phyloP scores from a whole-genome alignment of 2,329 filamentous ascomycete genomes.

The Penicillium psychrosexuale region DNA sequence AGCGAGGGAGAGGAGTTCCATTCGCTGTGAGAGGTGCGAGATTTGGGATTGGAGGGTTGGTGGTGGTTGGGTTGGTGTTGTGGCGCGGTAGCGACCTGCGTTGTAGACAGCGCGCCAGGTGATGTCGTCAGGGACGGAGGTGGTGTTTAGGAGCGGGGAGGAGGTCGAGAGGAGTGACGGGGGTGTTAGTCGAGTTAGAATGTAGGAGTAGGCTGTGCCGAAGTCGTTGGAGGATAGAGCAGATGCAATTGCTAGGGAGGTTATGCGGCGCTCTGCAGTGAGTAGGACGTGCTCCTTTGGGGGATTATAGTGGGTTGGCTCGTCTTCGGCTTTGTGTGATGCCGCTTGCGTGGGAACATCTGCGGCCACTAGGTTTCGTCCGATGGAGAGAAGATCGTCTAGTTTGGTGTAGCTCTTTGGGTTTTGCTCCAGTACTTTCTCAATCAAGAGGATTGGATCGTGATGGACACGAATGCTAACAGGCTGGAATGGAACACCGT shows the following conservation, averaged over 20 bases:
- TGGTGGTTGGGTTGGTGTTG: conserved; percentile 26
- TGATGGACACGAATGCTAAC: conserved; percentile 63
- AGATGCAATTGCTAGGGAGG: conserved; percentile 45
- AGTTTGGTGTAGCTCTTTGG: conserved; percentile 60
- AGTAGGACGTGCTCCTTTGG: conserved; percentile 29
- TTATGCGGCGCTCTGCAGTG: conserved; percentile 47
- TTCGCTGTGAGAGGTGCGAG: conserved; percentile 58
- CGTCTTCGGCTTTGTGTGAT: conserved; percentile 19
- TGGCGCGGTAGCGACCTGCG: conserved; percentile 55
- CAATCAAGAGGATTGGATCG: conserved; percentile 58
- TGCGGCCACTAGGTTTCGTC: conserved; percentile 54
- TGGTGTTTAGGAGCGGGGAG: conserved; percentile 26
- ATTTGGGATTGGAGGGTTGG: conserved; percentile 44
- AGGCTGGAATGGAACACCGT: conserved; percentile 63
- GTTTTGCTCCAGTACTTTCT: conserved; percentile 62
- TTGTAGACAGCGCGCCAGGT: conserved; percentile 64
- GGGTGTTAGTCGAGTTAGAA: conserved; percentile 55
- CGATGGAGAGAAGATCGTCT: conserved; percentile 62
- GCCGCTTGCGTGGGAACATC: conserved; percentile 34
- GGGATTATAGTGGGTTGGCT: conserved; percentile 8
- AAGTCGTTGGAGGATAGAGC: conserved; percentile 46
- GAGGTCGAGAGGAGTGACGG: conserved; percentile 33
- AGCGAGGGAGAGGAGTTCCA: conserved; percentile 62
- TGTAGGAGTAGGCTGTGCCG: conserved; percentile 65
- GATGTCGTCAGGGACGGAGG: conserved; percentile 50